Conservation (phyloP, 1,284 basidiomycete species). For the Inonotus obliquus region DNA sequence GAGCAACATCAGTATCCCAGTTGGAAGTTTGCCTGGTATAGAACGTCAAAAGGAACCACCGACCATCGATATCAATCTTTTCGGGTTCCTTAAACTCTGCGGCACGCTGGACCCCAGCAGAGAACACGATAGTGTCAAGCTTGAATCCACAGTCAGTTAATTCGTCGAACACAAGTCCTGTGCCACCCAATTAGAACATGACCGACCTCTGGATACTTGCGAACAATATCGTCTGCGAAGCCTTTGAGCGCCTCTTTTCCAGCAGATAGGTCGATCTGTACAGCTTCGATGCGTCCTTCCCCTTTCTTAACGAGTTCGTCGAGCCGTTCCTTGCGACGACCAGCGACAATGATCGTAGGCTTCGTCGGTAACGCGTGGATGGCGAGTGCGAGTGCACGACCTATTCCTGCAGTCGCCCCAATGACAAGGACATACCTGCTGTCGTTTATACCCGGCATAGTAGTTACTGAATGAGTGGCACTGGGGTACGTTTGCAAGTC, state of each 20-base stretch:
- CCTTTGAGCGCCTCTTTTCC: slow-evolving; percentile 36
- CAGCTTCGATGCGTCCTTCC: slow-evolving; percentile 33
- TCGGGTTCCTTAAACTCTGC: slow-evolving; percentile 47
- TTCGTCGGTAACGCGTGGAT: slow-evolving; percentile 45
- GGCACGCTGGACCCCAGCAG: slow-evolving; percentile 52
- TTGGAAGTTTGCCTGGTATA: background rate
- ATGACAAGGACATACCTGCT: slow-evolving; percentile 55
- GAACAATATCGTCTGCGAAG: slow-evolving; percentile 36
- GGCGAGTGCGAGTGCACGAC: slow-evolving; percentile 52
- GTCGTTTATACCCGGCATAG: slow-evolving; percentile 43
- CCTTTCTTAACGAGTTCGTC: slow-evolving; percentile 35
- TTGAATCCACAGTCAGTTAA: slow-evolving; percentile 24
- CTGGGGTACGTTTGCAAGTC: background rate
- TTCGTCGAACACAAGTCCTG: background rate
- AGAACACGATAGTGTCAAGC: slow-evolving; percentile 46
- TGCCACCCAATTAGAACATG: background rate
- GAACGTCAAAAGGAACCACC: slow-evolving; percentile 16
- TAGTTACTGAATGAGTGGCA: background rate
- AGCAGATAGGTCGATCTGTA: slow-evolving; percentile 40
- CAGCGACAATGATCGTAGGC: slow-evolving; percentile 51
- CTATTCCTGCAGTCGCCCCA: slow-evolving; percentile 60
- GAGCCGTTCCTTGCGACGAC: slow-evolving; percentile 48
- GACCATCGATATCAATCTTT: slow-evolving; percentile 43
- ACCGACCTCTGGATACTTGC: slow-evolving; percentile 46
- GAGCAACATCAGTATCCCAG: background rate